These are phyloP conservation scores for Zoysia matrella DNA, from an alignment of 202 grass and related monocot species.

Conservation along the genomic window DNA sequence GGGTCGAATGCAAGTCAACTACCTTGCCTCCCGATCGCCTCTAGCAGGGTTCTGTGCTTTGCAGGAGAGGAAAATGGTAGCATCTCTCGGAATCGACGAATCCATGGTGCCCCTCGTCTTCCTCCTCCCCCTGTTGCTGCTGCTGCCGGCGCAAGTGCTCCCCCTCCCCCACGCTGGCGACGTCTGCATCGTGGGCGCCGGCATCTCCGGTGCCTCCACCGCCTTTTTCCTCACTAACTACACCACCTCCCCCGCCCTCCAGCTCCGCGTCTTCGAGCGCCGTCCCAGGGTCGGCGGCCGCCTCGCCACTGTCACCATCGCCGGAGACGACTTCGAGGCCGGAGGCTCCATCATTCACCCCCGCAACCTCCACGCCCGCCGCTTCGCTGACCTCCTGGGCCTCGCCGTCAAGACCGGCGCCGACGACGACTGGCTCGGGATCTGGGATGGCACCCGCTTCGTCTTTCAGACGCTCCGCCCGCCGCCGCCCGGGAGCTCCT, in stretches of 20 bases:
- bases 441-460: conserved; percentile 76
- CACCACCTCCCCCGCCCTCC: conserved; percentile 33
- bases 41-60: too few relatives aligned
- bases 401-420: conserved; percentile 34
- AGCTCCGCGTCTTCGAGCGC: conserved; percentile 75
- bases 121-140: background rate
- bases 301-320: conserved; percentile 55
- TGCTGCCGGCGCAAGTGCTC: background rate
- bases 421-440: conserved; percentile 70
- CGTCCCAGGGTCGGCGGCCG: conserved; percentile 61
- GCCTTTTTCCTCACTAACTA: conserved; percentile 79
- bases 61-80: too few relatives aligned
- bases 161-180: background rate
- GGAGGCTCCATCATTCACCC: conserved; percentile 83
- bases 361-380: conserved; percentile 68
- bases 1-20: too few relatives aligned
- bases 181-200: conserved; percentile 76
- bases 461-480: conserved; percentile 70
- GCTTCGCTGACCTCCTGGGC: conserved; percentile 67
- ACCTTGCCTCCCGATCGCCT: too few relatives aligned
- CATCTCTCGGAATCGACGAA: background rate
- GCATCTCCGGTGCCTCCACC: conserved; percentile 78
- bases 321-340: conserved; percentile 77
- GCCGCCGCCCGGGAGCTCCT: conserved; percentile 46
- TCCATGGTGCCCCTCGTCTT: conserved; percentile 11